These are phyloP conservation scores for Juncus effusus DNA, from an alignment of 176 grass and related monocot genomes.

Conservation along the genomic window DNA sequence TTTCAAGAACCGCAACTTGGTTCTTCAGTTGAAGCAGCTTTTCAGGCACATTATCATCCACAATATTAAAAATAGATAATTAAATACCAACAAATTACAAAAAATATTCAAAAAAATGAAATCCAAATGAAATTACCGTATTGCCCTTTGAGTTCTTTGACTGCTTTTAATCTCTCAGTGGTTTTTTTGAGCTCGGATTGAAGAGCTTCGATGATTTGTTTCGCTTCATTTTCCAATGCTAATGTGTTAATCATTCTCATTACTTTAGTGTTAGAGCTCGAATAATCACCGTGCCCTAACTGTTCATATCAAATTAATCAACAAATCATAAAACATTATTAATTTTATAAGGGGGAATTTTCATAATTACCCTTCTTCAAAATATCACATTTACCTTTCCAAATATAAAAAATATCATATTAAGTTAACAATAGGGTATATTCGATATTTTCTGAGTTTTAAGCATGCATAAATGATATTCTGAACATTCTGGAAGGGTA, in stretches of 20 bases:
- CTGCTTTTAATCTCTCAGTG: constrained; percentile 71
- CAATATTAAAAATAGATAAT: constrained; percentile 25
- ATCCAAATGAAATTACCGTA: constrained; percentile 37
- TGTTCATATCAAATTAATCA: constrained; percentile 15
- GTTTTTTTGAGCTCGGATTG: constrained; percentile 91
- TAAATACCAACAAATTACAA: no score
- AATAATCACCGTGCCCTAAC: constrained; percentile 97
- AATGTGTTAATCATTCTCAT: constrained; percentile 95
- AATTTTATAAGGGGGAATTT: no score
- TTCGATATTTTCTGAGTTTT: no score
- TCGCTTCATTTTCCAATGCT: constrained; percentile 85
- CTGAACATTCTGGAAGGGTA: no score
- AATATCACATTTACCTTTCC: no score
- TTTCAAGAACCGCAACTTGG: constrained; percentile 92
- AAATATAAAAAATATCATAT: no score
- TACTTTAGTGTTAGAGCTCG: constrained; percentile 81
- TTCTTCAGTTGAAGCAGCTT: constrained; percentile 87
- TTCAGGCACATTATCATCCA: constrained; percentile 77
- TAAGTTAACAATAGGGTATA: no score
- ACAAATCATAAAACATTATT: no score
- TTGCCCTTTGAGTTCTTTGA: constrained; percentile 96
- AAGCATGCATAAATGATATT: no score
- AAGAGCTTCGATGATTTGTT: constrained; percentile 92
- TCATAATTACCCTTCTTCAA: no score
- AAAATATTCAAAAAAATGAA: no score